These are phyloP conservation scores for Phytophthora constricta DNA, from an alignment of 352 stramenopile species.

Conservation along the genomic window DNA sequence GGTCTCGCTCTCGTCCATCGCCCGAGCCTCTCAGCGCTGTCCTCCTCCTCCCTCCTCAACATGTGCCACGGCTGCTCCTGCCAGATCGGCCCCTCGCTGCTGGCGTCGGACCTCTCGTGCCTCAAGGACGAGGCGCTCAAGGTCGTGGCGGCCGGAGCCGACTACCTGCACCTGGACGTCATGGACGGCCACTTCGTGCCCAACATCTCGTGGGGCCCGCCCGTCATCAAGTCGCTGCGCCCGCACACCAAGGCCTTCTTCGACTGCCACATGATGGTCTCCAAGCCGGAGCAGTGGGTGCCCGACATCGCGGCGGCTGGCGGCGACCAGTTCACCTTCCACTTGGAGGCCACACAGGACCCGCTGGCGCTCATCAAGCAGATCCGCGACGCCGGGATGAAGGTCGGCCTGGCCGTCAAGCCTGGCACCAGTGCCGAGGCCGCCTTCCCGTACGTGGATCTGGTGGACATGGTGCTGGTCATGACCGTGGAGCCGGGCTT, in stretches of 20 bases:
- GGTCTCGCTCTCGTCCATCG: slow-evolving; percentile 13
- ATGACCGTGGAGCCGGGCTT: slow-evolving; percentile 99
- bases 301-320: slow-evolving; percentile 95
- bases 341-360: slow-evolving; percentile 89
- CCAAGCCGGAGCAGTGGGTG: slow-evolving; percentile 96
- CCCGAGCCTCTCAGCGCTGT: background rate
- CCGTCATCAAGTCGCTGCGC: slow-evolving; percentile 94
- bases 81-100: slow-evolving; percentile 94
- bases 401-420: slow-evolving; percentile 96
- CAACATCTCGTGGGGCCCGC: slow-evolving; percentile 96
- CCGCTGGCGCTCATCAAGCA: slow-evolving; percentile 82
- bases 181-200: slow-evolving; percentile 99
- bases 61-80: slow-evolving; percentile 87
- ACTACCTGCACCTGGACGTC: slow-evolving; percentile 98
- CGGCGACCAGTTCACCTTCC: slow-evolving; percentile 96
- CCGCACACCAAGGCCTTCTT: slow-evolving; percentile 92
- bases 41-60: background rate
- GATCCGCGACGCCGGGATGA: slow-evolving; percentile 92
- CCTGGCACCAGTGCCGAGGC: slow-evolving; percentile 92
- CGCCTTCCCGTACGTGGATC: slow-evolving; percentile 83
- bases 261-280: slow-evolving; percentile 99
- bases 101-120: slow-evolving; percentile 95
- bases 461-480: slow-evolving; percentile 96
- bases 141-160: slow-evolving; percentile 90
- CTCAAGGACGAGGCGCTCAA: slow-evolving; percentile 92